These are phyloP conservation scores for Daldinia sp. DNA, from an alignment of 2,329 filamentous ascomycete species.

Conservation along the genomic window DNA sequence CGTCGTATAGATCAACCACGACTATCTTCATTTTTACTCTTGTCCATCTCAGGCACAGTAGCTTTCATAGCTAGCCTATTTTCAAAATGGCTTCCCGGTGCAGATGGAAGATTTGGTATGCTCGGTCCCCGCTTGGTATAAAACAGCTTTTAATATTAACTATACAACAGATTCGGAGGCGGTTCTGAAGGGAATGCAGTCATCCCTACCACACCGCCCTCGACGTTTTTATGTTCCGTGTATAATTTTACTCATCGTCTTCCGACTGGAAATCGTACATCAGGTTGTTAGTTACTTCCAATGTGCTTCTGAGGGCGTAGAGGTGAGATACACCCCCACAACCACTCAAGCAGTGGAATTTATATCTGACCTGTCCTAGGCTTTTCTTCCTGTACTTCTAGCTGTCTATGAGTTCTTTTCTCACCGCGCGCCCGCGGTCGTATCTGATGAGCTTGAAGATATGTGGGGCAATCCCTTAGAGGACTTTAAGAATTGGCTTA, in stretches of 20 bases:
- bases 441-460: conserved; percentile 56
- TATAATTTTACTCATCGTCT: conserved; percentile 54
- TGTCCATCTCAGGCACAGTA: conserved; percentile 55
- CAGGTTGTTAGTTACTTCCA: conserved; percentile 57
- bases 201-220: conserved; percentile 55
- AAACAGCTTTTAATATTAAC: conserved; percentile 5
- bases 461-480: conserved; percentile 56
- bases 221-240: conserved; percentile 56
- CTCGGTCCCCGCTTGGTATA: not conserved
- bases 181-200: conserved; percentile 48
- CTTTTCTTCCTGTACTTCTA: conserved; percentile 57
- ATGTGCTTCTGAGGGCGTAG: conserved; percentile 59
- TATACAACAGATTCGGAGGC: conserved; percentile 44
- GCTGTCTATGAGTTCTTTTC: conserved; percentile 56
- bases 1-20: conserved; percentile 55
- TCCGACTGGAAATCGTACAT: conserved; percentile 59
- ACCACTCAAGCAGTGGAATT: not conserved
- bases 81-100: conserved; percentile 56
- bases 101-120: conserved; percentile 57
- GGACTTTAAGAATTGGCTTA: conserved; percentile 58
- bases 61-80: conserved; percentile 54
- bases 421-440: conserved; percentile 45
- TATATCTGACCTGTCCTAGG: conserved; percentile 44
- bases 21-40: conserved; percentile 56
- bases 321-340: conserved; percentile 48